Conservation (phyloP, 1,284 basidiomycete genomes). For the Ceratobasidium sp. region DNA sequence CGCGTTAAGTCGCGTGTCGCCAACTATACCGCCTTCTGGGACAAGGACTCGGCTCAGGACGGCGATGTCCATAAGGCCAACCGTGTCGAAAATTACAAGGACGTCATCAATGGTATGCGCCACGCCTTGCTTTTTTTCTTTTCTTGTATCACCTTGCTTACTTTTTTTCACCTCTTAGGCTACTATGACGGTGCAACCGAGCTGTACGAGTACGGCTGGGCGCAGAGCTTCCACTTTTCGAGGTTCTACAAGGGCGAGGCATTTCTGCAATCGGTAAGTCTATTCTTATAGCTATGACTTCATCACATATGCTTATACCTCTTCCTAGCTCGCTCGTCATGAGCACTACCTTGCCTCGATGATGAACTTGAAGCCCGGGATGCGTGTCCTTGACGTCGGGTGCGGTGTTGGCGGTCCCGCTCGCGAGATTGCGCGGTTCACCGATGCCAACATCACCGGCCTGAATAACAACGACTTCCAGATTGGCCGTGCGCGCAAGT, state of each 20-base stretch:
- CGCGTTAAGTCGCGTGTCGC: constrained; percentile 85
- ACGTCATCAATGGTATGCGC: constrained; percentile 87
- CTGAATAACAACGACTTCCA: constrained; percentile 99
- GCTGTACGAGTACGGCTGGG: constrained; percentile 97
- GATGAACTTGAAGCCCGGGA: constrained; percentile 85
- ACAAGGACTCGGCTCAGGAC: constrained; percentile 85
- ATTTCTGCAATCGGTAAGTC: constrained; percentile 70
- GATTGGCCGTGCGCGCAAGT: constrained; percentile 83
- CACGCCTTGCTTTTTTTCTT: constrained; percentile 49
- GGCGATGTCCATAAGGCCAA: constrained; percentile 73
- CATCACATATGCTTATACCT: neutral
- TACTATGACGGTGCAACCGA: constrained; percentile 98
- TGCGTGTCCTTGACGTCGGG: constrained; percentile 97
- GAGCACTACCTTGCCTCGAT: constrained; percentile 96
- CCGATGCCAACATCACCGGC: constrained; percentile 87
- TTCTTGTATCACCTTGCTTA: constrained; percentile 51
- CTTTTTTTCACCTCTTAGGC: constrained; percentile 55
- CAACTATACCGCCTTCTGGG: constrained; percentile 95
- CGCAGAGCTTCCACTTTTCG: constrained; percentile 95
- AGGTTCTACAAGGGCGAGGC: constrained; percentile 97
- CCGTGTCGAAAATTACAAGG: constrained; percentile 86
- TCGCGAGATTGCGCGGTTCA: constrained; percentile 92
- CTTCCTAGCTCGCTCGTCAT: constrained; percentile 85
- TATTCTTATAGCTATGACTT: neutral
- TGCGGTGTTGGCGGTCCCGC: constrained; percentile 98